Evolutionary conservation across 2,329 filamentous ascomycete genomes (phyloP), one percentile per base, ranked within the genome.

Genomic region (Colletotrichum navitas): DNA sequence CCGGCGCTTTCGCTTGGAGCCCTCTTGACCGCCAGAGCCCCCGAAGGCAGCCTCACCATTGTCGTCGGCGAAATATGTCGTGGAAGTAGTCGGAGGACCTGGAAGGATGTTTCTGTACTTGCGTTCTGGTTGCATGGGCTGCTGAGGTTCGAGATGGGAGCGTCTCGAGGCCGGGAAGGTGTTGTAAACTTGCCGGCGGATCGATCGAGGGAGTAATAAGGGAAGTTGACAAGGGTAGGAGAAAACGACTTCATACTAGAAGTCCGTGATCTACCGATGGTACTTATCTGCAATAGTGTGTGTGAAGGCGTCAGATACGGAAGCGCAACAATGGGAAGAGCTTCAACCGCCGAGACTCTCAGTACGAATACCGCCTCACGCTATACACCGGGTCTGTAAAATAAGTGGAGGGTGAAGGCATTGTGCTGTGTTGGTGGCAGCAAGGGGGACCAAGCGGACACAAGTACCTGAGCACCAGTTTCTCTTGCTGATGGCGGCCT

Each of bases 41-140:
- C 51, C 56, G 1, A 41, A 36, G 2, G 49, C n/a, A 11, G 60
- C 29, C 0, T 66, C 56, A 0, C 18, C 63, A 58, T 66, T 56
- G 21, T 70, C 56, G n/a, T 66, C 63, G 43, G 29, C 24, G 2
- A 61, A 41, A 5, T 18, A 26, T 51, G 32, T 51, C 18, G 39
- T 0, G 10, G 26, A 26, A 32, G 14, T 51, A 41, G 39, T 16
- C 26, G 55, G 63, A 55, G 67, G 67, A 16, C 63, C 56, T 41
- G 63, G 67, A 36, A 70, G 68, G 47, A 71, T 62, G 21, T 58
- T 71, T 26, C 68, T 52, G n/a, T 71, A 71, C 24, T 71, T 71
- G 43, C 68, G 63, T 71, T 67, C 68, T 32, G 41, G 56, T 67
- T 67, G 63, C 68, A 71, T 71, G 49, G 63, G 56, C n/a, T 71